A percentile compares a stretch with the other conserved stretches of the same genome.
phyloP scores from a whole-genome alignment of 441 rosid species.

The Melastoma candidum region DNA sequence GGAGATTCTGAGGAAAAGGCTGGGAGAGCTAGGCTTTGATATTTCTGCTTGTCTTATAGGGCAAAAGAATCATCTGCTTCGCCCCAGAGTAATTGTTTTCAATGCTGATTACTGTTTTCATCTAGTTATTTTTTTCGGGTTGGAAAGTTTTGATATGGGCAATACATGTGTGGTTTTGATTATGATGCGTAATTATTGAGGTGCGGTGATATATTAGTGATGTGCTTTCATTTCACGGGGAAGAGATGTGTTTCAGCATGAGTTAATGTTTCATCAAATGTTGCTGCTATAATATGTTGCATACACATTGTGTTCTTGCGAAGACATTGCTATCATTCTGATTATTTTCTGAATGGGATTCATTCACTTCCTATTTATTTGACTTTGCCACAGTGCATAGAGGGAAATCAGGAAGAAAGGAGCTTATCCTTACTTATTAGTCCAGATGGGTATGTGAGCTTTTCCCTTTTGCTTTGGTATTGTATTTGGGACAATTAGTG shows the following conservation, averaged over 20 bases:
- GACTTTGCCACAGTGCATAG: constrained; percentile 56
- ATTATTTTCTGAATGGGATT: no score
- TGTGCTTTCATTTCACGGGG: no score
- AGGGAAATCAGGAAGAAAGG: constrained; percentile 60
- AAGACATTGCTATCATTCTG: no score
- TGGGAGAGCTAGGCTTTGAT: constrained; percentile 46
- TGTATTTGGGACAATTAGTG: constrained; percentile 9
- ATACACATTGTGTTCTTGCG: no score
- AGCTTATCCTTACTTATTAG: constrained; percentile 56
- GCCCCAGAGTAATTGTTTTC: constrained; percentile 50
- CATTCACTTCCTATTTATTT: neutral
- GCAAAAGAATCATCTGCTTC: constrained; percentile 37
- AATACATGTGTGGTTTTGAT: no score
- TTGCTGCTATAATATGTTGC: no score
- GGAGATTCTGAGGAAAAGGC: constrained; percentile 33
- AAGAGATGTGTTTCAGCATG: no score
- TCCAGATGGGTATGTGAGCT: constrained; percentile 57
- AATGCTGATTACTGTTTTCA: neutral
- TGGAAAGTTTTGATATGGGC: neutral
- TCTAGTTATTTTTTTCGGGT: neutral
- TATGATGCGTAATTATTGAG: no score
- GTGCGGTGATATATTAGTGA: no score
- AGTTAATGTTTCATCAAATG: no score
- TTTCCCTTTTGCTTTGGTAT: constrained; percentile 1
- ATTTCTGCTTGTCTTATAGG: constrained; percentile 36